phyloP scores from a whole-genome alignment of 2,329 filamentous ascomycete species.

The Dactylellina parvicollis region DNA sequence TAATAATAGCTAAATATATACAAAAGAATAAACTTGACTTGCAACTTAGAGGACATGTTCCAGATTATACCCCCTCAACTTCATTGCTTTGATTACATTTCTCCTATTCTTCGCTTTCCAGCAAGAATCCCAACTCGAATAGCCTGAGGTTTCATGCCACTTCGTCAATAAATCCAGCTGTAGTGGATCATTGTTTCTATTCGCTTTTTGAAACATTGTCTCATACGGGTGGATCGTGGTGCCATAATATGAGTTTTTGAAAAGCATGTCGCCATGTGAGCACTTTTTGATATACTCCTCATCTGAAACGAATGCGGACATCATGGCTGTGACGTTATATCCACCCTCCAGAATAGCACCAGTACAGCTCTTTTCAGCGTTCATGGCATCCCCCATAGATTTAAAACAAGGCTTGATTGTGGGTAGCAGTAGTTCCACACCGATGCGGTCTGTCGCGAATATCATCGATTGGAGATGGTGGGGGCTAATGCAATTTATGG shows the following conservation, averaged over 20 bases:
- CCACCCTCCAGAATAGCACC: constrained; percentile 5
- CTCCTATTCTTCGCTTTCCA: constrained; percentile 3
- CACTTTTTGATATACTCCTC: constrained; percentile 23
- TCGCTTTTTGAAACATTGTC: constrained; percentile 43
- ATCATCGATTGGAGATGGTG: constrained; percentile 62
- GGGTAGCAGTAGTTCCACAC: constrained; percentile 61
- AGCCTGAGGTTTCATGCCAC: constrained; percentile 24
- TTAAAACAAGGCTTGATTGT: constrained; percentile 9
- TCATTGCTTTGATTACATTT: no score
- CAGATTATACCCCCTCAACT: no score
- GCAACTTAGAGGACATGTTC: no score
- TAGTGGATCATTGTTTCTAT: constrained; percentile 4
- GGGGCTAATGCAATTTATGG: constrained; percentile 59
- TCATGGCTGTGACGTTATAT: constrained; percentile 25
- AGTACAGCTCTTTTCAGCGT: constrained; percentile 32
- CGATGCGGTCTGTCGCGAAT: constrained; percentile 61
- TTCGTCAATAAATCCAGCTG: constrained; percentile 17
- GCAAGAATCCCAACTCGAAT: constrained; percentile 43
- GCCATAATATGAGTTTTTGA: constrained; percentile 17
- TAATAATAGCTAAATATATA: no score
- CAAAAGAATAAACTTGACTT: no score
- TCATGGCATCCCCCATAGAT: constrained; percentile 4
- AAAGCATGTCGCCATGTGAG: constrained; percentile 9
- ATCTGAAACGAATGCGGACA: constrained; percentile 20
- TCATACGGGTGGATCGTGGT: constrained; percentile 41